These are phyloP conservation scores for Pisolithus orientalis DNA, from an alignment of 768 basidiomycete genomes.

Conservation along the genomic window DNA sequence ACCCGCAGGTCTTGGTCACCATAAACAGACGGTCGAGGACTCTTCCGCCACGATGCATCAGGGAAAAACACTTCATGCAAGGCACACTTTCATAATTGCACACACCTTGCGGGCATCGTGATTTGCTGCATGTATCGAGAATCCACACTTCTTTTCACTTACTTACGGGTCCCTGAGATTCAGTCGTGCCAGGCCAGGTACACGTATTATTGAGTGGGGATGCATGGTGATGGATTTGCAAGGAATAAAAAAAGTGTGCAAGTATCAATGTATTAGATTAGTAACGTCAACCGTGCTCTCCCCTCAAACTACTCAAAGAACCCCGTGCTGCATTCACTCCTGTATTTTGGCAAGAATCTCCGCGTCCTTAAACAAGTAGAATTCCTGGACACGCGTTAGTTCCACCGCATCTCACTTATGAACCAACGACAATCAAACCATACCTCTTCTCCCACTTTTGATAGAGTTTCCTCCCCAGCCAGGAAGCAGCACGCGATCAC, in stretches of 20 bases:
- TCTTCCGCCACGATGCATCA: conserved; percentile 1
- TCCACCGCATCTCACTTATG: not conserved
- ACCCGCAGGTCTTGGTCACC: not conserved
- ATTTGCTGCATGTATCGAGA: not conserved
- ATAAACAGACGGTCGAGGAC: not conserved
- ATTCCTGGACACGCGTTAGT: conserved; percentile 55
- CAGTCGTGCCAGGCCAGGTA: not conserved
- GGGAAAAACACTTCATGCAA: not conserved
- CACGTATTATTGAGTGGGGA: conserved; percentile 22
- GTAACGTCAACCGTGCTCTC: not conserved
- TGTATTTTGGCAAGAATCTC: conserved; percentile 96
- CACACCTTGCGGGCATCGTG: not conserved
- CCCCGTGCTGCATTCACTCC: conserved; percentile 46
- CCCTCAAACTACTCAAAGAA: not conserved
- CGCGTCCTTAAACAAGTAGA: conserved; percentile 87
- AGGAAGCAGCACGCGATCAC: conserved; percentile 89
- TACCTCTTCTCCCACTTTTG: conserved; percentile 96
- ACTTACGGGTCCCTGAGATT: not conserved
- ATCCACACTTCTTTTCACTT: not conserved
- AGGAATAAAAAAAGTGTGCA: conserved; percentile 8
- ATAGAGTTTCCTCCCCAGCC: conserved; percentile 96
- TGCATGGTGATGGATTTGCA: conserved; percentile 20
- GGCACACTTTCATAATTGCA: not conserved
- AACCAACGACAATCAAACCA: conserved; percentile 23
- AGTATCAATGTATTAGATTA: conserved; percentile 12